phyloP scores from a whole-genome alignment of 2,329 filamentous ascomycete genomes.

The Dactylellina cionopaga region DNA sequence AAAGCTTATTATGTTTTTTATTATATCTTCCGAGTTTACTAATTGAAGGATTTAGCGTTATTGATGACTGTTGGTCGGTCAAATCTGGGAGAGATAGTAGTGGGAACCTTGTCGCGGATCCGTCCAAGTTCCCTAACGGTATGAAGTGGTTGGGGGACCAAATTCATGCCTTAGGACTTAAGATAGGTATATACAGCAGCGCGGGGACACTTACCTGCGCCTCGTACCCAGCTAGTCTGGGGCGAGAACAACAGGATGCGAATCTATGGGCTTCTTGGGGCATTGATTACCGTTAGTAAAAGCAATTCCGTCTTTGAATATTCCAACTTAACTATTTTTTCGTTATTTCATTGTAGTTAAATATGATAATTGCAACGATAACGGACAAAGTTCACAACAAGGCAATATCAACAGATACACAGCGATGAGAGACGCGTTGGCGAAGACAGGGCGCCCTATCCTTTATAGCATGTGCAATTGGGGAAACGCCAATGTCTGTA shows the following conservation, averaged over 20 bases:
- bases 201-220: constrained; percentile 36
- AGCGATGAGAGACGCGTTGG: constrained; percentile 60
- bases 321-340: background rate
- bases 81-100: constrained; percentile 56
- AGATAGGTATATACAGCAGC: constrained; percentile 56
- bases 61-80: constrained; percentile 56
- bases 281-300: constrained; percentile 23
- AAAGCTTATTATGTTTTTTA: constrained; percentile 23
- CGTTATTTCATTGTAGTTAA: constrained; percentile 32
- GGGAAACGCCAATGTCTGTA: constrained; percentile 60
- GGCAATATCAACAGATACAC: constrained; percentile 57
- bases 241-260: constrained; percentile 53
- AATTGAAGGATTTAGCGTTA: constrained; percentile 49
- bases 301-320: background rate
- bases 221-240: constrained; percentile 27
- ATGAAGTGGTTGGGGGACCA: constrained; percentile 53
- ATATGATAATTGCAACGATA: constrained; percentile 63
- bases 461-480: constrained; percentile 60
- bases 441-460: constrained; percentile 58
- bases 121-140: constrained; percentile 51
- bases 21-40: constrained; percentile 17
- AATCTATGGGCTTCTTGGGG: constrained; percentile 34
- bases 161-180: constrained; percentile 49
- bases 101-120: constrained; percentile 42
- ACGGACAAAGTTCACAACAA: constrained; percentile 63